Conservation (phyloP, 305 asterid genomes). For the Fraxinus latifolia region DNA sequence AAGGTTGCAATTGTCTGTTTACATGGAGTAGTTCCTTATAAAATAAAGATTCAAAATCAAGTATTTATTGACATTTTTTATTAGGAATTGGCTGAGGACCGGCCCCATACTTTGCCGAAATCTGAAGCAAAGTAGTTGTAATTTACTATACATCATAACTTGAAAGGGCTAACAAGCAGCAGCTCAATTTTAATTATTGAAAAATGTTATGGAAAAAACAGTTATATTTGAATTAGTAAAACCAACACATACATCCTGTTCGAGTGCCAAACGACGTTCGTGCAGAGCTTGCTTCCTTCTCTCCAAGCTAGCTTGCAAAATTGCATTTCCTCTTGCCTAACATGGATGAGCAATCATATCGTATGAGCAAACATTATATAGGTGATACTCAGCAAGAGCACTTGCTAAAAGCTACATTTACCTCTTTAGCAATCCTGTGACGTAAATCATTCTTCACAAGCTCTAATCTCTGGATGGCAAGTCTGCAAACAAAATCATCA, state of each 20-base stretch:
- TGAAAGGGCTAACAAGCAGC: conserved; percentile 8
- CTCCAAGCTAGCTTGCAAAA: conserved; percentile 97
- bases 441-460: conserved; percentile 84
- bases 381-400: background rate
- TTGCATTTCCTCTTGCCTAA: conserved; percentile 96
- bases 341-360: conserved; percentile 23
- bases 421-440: conserved; percentile 95
- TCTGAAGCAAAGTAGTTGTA: conserved; percentile 16
- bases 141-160: background rate
- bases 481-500: conserved; percentile 44
- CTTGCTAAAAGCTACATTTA: conserved; percentile 27
- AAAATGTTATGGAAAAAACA: background rate
- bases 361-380: conserved; percentile 22
- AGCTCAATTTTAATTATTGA: background rate
- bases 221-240: background rate
- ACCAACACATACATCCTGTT: conserved; percentile 75
- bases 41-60: background rate
- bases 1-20: background rate
- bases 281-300: conserved; percentile 98
- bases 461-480: conserved; percentile 96
- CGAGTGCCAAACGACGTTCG: conserved; percentile 97
- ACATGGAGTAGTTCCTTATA: background rate
- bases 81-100: background rate
- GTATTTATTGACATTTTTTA: background rate
- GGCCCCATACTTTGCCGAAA: background rate